Conservation (phyloP, 805 yeast genomes). For the Wickerhamiella lipophila region DNA sequence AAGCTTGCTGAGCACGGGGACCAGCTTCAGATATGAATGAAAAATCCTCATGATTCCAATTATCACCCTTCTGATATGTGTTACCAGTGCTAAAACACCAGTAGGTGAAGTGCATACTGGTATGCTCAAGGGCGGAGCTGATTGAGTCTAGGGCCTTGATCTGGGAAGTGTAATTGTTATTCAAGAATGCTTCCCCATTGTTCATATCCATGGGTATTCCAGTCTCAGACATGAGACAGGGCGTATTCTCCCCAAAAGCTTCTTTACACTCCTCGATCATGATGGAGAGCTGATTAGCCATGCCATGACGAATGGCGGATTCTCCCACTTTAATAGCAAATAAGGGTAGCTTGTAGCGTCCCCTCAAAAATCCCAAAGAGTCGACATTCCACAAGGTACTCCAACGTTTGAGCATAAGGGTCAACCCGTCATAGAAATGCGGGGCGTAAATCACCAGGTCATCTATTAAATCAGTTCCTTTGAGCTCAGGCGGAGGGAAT, state of each 20-base stretch:
- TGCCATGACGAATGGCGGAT: slow-evolving; percentile 51
- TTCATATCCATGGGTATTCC: slow-evolving; percentile 96
- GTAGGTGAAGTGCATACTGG: slow-evolving; percentile 56
- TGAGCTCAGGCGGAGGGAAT: slow-evolving; percentile 57
- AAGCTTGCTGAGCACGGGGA: slow-evolving; percentile 52
- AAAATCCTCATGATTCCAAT: slow-evolving; percentile 87
- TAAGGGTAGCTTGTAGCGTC: slow-evolving; percentile 60
- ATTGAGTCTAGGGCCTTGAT: slow-evolving; percentile 72
- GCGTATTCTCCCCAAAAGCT: slow-evolving; percentile 47
- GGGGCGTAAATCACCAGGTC: slow-evolving; percentile 58
- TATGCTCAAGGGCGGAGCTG: slow-evolving; percentile 60
- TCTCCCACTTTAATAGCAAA: slow-evolving; percentile 60
- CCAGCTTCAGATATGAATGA: slow-evolving; percentile 59
- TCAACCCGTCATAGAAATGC: slow-evolving; percentile 87
- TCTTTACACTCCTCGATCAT: slow-evolving; percentile 49
- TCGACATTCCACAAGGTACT: slow-evolving; percentile 68
- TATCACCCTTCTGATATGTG: slow-evolving; percentile 71
- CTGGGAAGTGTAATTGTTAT: slow-evolving; percentile 55
- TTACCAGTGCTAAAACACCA: slow-evolving; percentile 74
- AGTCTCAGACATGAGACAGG: slow-evolving; percentile 72
- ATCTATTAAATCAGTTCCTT: slow-evolving; percentile 43
- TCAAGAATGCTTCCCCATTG: slow-evolving; percentile 48
- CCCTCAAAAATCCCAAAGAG: slow-evolving; percentile 72
- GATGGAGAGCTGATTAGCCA: slow-evolving; percentile 50
- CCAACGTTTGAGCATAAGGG: slow-evolving; percentile 83